Percentiles rank a stretch among this genome's conserved stretches.
Evolutionary conservation across 768 basidiomycete genomes (phyloP).

Genomic region (Xerocomellus chrysenteron): DNA sequence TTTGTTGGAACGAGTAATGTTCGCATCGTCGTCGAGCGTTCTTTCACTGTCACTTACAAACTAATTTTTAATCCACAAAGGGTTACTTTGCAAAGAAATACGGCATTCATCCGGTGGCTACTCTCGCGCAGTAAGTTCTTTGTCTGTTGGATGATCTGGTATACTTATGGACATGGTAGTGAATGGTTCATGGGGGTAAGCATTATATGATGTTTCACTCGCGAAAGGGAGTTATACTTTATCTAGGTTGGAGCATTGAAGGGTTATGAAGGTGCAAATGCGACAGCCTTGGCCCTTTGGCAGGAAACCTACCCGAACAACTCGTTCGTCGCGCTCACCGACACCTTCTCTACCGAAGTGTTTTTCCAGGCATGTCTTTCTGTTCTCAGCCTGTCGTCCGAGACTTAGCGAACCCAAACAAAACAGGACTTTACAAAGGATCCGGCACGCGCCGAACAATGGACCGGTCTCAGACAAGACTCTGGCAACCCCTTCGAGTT

Average conservation of each 20-base stretch:
- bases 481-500: slow-evolving; percentile 89
- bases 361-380: slow-evolving; percentile 70
- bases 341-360: slow-evolving; percentile 86
- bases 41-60: not conserved
- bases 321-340: slow-evolving; percentile 80
- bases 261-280: slow-evolving; percentile 80
- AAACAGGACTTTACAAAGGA: slow-evolving; percentile 57
- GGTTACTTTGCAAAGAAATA: slow-evolving; percentile 83
- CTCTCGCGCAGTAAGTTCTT: slow-evolving; percentile 76
- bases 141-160: not conserved
- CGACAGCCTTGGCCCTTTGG: slow-evolving; percentile 80
- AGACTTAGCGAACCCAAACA: not conserved
- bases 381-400: not conserved
- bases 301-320: slow-evolving; percentile 65
- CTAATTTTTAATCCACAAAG: slow-evolving; percentile 45
- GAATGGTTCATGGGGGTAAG: slow-evolving; percentile 90
- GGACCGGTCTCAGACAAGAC: slow-evolving; percentile 89
- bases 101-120: slow-evolving; percentile 65
- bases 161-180: slow-evolving; percentile 37
- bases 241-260: slow-evolving; percentile 74
- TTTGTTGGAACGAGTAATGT: slow-evolving; percentile 86
- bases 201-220: not conserved
- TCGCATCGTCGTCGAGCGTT: slow-evolving; percentile 15
- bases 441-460: slow-evolving; percentile 61
- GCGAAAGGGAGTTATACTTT: not conserved